Conservation (phyloP, 1,284 basidiomycete species). For the Agroathelia rolfsii region DNA sequence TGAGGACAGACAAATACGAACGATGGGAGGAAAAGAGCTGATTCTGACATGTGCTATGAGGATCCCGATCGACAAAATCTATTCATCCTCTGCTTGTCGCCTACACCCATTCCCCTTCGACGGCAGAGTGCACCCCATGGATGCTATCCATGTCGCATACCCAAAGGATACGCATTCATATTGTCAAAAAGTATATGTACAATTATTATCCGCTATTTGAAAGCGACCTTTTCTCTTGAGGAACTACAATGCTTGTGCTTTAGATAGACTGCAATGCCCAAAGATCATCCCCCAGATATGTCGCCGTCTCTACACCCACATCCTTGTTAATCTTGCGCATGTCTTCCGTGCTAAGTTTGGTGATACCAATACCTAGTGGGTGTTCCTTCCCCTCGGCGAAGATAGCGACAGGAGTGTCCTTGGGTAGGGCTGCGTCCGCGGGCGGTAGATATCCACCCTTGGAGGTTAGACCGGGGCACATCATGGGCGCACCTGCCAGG, state of each 20-base stretch:
- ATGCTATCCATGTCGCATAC: too few species aligned
- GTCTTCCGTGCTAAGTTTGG: conserved; percentile 80
- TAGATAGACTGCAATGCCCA: conserved; percentile 73
- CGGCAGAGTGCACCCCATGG: too few species aligned
- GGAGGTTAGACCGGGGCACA: conserved; percentile 94
- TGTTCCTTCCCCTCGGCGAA: conserved; percentile 95
- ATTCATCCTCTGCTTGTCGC: too few species aligned
- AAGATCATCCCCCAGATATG: conserved; percentile 84
- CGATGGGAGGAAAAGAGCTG: conserved; percentile 61
- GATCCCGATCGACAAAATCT: too few species aligned
- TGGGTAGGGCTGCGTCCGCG: conserved; percentile 54
- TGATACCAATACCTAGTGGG: conserved; percentile 81
- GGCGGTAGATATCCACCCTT: conserved; percentile 84
- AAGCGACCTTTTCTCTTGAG: neutral
- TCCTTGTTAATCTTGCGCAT: conserved; percentile 87
- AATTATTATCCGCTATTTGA: neutral
- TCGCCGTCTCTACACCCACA: conserved; percentile 81
- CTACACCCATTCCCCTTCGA: too few species aligned
- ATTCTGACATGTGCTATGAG: too few species aligned
- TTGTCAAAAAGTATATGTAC: too few species aligned
- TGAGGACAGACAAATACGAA: conserved; percentile 45
- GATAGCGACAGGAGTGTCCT: conserved; percentile 75
- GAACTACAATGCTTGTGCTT: too few species aligned
- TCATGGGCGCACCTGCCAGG: conserved; percentile 89
- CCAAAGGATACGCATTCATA: too few species aligned